A percentile compares a stretch with the other conserved stretches of the same genome.
phyloP scores from a whole-genome alignment of 2,329 filamentous ascomycete genomes.

The Piedraia hortae region DNA sequence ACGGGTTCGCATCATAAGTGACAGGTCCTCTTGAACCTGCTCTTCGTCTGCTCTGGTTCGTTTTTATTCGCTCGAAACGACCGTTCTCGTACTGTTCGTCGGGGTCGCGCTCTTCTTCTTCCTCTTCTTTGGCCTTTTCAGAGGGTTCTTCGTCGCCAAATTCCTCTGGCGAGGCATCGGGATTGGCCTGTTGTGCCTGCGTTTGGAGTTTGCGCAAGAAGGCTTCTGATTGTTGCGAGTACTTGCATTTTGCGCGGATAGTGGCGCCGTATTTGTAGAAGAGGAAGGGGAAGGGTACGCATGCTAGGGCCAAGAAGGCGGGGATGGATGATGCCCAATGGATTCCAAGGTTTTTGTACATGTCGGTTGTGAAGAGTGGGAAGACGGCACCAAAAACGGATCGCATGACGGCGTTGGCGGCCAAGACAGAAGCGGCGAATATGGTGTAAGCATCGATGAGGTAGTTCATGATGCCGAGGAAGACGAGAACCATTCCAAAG shows the following conservation, averaged over 20 bases:
- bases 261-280: conserved; percentile 43
- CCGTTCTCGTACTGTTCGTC: conserved; percentile 1
- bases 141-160: conserved; percentile 1
- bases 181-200: conserved; percentile 1
- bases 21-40: conserved; percentile 6
- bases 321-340: conserved; percentile 53
- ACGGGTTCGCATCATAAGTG: conserved; percentile 18
- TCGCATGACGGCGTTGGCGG: conserved; percentile 54
- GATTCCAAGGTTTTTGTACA: conserved; percentile 26
- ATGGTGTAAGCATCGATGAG: conserved; percentile 44
- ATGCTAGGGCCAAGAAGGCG: conserved; percentile 43
- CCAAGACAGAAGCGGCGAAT: conserved; percentile 48
- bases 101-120: conserved; percentile 1
- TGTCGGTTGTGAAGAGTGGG: conserved; percentile 43
- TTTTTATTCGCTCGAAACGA: conserved; percentile 4
- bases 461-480: conserved; percentile 38
- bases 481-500: conserved; percentile 35
- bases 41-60: conserved; percentile 5
- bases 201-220: conserved; percentile 24
- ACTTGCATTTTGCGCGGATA: conserved; percentile 42
- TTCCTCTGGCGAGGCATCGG: conserved; percentile 1
- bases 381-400: conserved; percentile 54
- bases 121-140: not conserved
- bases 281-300: conserved; percentile 46
- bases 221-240: conserved; percentile 35